Evolutionary conservation across 2,329 filamentous ascomycete genomes (phyloP).

Genomic region (Tolypocladium ovalisporum): DNA sequence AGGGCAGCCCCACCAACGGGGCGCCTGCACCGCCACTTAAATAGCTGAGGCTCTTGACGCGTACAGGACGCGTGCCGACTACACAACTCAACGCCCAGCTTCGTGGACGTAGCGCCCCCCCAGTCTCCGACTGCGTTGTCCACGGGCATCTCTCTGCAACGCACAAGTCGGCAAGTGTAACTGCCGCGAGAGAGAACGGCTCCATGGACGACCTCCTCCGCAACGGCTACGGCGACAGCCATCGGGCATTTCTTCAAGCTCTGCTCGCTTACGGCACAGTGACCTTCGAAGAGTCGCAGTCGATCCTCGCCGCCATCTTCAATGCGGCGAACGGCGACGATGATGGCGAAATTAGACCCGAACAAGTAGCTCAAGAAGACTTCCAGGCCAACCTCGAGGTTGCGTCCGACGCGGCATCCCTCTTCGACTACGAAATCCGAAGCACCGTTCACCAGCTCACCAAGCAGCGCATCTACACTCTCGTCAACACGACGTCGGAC

Average conservation of each 20-base stretch:
- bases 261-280: slow-evolving; percentile 70
- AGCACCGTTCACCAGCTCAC: slow-evolving; percentile 58
- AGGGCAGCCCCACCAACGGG: not conserved
- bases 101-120: not conserved
- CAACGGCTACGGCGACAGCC: slow-evolving; percentile 43
- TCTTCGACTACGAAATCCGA: slow-evolving; percentile 82
- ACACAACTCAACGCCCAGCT: not conserved
- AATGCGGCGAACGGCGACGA: slow-evolving; percentile 35
- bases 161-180: not conserved
- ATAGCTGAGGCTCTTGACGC: not conserved
- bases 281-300: slow-evolving; percentile 62
- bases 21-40: slow-evolving; percentile 5
- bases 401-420: slow-evolving; percentile 61
- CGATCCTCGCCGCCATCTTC: slow-evolving; percentile 66
- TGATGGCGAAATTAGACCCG: slow-evolving; percentile 32
- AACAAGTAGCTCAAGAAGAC: slow-evolving; percentile 57
- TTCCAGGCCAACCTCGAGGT: slow-evolving; percentile 58
- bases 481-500: slow-evolving; percentile 85
- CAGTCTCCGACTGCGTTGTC: not conserved
- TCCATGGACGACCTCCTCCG: slow-evolving; percentile 18
- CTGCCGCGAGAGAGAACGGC: not conserved
- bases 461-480: slow-evolving; percentile 60
- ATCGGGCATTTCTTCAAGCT: slow-evolving; percentile 85
- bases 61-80: not conserved
- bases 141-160: not conserved